phyloP scores from a whole-genome alignment of 2,329 filamentous ascomycete species.

The Cytospora piceicola region DNA sequence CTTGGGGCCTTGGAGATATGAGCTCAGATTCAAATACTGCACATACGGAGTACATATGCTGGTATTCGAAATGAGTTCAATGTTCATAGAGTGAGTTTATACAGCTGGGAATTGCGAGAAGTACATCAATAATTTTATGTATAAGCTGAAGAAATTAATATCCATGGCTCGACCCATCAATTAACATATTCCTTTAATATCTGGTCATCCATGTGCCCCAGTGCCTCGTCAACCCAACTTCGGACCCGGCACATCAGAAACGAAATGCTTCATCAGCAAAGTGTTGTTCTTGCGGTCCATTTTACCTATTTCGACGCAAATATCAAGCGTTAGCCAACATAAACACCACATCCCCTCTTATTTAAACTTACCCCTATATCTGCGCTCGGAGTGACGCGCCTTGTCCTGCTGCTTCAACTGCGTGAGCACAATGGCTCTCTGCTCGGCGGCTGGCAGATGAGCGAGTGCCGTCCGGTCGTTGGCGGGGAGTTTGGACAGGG shows the following conservation, averaged over 20 bases:
- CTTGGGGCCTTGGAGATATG: too few relatives aligned
- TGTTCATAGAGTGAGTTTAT: too few relatives aligned
- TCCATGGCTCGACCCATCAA: too few relatives aligned
- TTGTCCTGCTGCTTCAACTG: constrained; percentile 39
- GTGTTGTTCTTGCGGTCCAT: constrained; percentile 33
- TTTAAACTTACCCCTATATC: constrained; percentile 33
- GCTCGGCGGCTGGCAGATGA: constrained; percentile 38
- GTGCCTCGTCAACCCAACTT: neutral
- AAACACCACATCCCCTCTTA: neutral
- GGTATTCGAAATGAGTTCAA: too few relatives aligned
- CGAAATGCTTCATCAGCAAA: constrained; percentile 34
- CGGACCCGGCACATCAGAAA: constrained; percentile 32
- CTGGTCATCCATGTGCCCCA: too few relatives aligned
- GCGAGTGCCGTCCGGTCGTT: constrained; percentile 37
- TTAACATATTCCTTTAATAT: too few relatives aligned
- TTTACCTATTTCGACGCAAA: constrained; percentile 1
- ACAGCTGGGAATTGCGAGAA: too few relatives aligned
- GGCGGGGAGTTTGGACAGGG: constrained; percentile 32
- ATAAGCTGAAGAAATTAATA: too few relatives aligned
- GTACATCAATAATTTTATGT: too few relatives aligned
- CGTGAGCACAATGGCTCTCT: constrained; percentile 36
- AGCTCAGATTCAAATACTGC: too few relatives aligned
- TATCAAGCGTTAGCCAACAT: neutral
- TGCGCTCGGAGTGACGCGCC: constrained; percentile 32
- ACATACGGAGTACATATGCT: too few relatives aligned